Conservation (phyloP, 352 stramenopile species). For the Phytophthora sojae region DNA sequence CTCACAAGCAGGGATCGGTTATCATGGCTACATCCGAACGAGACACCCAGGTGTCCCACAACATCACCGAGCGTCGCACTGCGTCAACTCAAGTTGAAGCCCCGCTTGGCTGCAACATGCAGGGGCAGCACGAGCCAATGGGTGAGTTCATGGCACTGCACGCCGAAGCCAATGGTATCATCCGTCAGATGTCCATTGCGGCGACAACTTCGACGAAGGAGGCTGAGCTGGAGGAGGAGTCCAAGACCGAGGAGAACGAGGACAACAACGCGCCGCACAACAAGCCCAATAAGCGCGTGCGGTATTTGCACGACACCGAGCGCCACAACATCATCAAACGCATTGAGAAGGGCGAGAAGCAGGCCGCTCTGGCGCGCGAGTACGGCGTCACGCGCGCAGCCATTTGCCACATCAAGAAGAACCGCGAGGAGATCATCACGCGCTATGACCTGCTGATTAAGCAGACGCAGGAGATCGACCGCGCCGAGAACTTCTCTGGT, state of each 20-base stretch:
- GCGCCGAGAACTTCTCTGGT: conserved; percentile 44
- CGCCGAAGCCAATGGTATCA: background rate
- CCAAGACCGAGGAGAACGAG: conserved; percentile 9
- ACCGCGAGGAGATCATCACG: conserved; percentile 64
- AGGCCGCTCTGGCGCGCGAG: conserved; percentile 62
- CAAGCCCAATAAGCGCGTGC: conserved; percentile 51
- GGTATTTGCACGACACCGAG: conserved; percentile 64
- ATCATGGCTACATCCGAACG: conserved; percentile 11
- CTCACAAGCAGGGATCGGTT: background rate
- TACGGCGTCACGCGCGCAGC: conserved; percentile 73
- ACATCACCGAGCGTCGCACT: conserved; percentile 6
- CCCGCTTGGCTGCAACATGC: background rate
- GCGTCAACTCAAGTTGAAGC: conserved; percentile 25
- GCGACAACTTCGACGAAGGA: too few relatives aligned
- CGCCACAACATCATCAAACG: conserved; percentile 68
- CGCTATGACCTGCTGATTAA: conserved; percentile 63
- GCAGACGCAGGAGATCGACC: conserved; percentile 53
- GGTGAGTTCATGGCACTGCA: conserved; percentile 27
- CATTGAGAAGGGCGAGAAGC: conserved; percentile 71
- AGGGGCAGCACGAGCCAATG: conserved; percentile 2
- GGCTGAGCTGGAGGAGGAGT: conserved; percentile 4
- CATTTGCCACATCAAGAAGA: conserved; percentile 86
- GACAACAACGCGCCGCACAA: conserved; percentile 1
- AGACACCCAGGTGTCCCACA: conserved; percentile 21
- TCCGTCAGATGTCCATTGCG: background rate